These are phyloP conservation scores for Pythium chondricola DNA, from an alignment of 352 stramenopile genomes.

Conservation along the genomic window DNA sequence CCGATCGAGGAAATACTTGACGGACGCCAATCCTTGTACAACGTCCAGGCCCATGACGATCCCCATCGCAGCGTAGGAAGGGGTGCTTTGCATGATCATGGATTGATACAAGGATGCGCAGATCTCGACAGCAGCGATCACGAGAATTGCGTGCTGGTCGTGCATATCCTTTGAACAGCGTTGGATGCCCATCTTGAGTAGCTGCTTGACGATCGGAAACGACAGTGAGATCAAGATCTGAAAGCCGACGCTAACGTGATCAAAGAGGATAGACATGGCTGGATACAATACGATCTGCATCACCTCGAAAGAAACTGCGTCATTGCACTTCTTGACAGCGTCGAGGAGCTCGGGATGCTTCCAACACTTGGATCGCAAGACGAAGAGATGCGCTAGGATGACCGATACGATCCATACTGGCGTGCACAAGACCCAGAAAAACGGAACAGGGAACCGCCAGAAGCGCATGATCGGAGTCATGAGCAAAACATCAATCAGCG, in stretches of 20 bases:
- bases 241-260: neutral
- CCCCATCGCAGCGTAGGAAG: neutral
- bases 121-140: slow-evolving; percentile 8
- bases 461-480: neutral
- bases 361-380: slow-evolving; percentile 2
- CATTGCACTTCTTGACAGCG: too few relatives aligned
- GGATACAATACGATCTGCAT: slow-evolving; percentile 8
- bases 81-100: slow-evolving; percentile 10
- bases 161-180: too few relatives aligned
- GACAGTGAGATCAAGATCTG: slow-evolving; percentile 3
- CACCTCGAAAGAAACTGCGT: neutral
- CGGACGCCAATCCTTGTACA: neutral
- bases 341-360: neutral
- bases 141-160: neutral
- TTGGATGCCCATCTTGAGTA: too few relatives aligned
- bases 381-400: slow-evolving; percentile 1
- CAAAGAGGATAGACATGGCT: slow-evolving; percentile 6
- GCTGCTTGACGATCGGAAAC: slow-evolving; percentile 11
- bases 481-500: neutral
- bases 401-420: neutral
- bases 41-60: slow-evolving; percentile 10
- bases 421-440: slow-evolving; percentile 2
- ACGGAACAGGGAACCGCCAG: slow-evolving; percentile 9
- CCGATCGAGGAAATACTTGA: slow-evolving; percentile 6
- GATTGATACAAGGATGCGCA: slow-evolving; percentile 9